Base-by-base conservation (phyloP, 192 early-diverging fungal species). In the Helicostylum pulchrum region DNA sequence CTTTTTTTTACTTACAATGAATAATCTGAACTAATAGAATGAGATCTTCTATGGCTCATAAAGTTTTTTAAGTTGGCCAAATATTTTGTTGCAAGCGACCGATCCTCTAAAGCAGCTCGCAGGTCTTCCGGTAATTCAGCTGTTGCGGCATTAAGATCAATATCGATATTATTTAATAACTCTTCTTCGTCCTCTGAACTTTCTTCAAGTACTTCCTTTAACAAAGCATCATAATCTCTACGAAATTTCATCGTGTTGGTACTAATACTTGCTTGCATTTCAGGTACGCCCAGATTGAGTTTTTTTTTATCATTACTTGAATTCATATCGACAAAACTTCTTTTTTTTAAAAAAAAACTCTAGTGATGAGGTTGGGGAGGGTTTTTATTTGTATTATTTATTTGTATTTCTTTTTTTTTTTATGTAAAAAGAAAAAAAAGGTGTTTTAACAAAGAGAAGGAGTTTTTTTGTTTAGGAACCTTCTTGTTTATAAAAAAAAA, bases 151-250 rank as follows among this genome's bases (percentile, higher is more conserved):
- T 68, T 64, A 17, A 70, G 42, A 45, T 77, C 74, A 53, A 75
- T 75, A 32, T 77, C 64, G 46, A 68, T 53, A 12, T 31, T 47
- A 49, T 47, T 52, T 21, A 72, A 39, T 20, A 55, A 30, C 31
- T 78, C 70, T 60, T 77, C 74, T 57, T 79, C 80, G 61, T 78
- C 75, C 60, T 76, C 76, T 58, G 73, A 76, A 39, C 71, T 67
- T 56, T 79, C 73, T 74, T 80, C 78, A 53, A 82, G 56, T 15
- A 82, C 78, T 68, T 82, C 78, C 71, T 78, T 79, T 39, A 82
- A 62, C 43, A 82, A 70, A 42, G 71, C 72, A 56, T 82, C 80
- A 70, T 82, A 82, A 51, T 75, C 70, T 30, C 42, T 59, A 31
- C 68, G 67, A 59, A 75, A 75, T 57, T 52, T 56, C 30, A 62